These are phyloP conservation scores for Phylloporus arenicola DNA, from an alignment of 768 basidiomycete species.

Conservation along the genomic window DNA sequence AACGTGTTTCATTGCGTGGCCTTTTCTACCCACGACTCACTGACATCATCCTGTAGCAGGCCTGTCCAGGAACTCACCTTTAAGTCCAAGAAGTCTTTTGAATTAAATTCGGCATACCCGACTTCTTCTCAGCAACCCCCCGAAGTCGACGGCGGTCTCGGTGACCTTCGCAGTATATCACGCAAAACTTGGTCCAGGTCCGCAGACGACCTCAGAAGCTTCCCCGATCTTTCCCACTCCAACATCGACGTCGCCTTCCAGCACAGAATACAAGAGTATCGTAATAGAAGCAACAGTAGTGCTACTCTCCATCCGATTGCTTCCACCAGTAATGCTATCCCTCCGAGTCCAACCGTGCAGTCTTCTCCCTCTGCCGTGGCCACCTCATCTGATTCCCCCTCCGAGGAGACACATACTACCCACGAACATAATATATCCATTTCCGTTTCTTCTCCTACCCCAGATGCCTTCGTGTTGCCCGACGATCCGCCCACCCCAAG, in stretches of 20 bases:
- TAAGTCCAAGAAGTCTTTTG: slow-evolving; percentile 40
- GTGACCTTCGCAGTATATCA: slow-evolving; percentile 66
- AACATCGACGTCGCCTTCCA: slow-evolving; percentile 50
- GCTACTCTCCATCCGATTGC: slow-evolving; percentile 43
- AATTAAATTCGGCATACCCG: slow-evolving; percentile 33
- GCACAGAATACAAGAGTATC: slow-evolving; percentile 60
- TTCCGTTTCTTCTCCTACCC: slow-evolving; percentile 42
- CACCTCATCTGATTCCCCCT: slow-evolving; percentile 17
- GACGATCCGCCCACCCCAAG: slow-evolving; percentile 44
- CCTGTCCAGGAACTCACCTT: slow-evolving; percentile 62
- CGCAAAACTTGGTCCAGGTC: slow-evolving; percentile 75
- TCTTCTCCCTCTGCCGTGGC: slow-evolving; percentile 38
- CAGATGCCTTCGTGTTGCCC: slow-evolving; percentile 31
- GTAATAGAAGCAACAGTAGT: slow-evolving; percentile 53
- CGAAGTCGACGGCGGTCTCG: slow-evolving; percentile 37
- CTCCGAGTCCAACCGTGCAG: slow-evolving; percentile 32
- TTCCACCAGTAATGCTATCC: slow-evolving; percentile 21
- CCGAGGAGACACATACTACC: slow-evolving; percentile 11
- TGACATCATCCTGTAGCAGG: slow-evolving; percentile 35
- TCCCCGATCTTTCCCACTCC: slow-evolving; percentile 33
- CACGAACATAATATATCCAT: slow-evolving; percentile 40
- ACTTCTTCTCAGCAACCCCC: slow-evolving; percentile 29
- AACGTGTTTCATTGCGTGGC: slow-evolving; percentile 4
- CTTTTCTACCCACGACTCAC: slow-evolving; percentile 1
- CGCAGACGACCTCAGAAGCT: slow-evolving; percentile 68